Conservation (phyloP, 192 early-diverging fungal genomes). For the Rhizoclosmatium sp. region DNA sequence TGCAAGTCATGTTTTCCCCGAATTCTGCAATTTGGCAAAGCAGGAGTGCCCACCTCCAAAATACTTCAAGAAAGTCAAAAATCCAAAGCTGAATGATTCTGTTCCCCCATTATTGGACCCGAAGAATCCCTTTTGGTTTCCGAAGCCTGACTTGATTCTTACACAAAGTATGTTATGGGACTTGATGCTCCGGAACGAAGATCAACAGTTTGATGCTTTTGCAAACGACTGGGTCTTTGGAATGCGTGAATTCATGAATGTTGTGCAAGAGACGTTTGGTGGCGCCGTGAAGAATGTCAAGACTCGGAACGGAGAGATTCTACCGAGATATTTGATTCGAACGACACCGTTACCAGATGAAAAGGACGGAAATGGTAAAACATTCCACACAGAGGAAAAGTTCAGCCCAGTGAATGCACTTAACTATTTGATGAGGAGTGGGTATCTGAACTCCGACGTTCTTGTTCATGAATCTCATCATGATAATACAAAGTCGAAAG, state of each 20-base stretch:
- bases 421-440: background rate
- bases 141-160: background rate
- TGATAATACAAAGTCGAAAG: background rate
- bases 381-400: background rate
- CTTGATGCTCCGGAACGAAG: background rate
- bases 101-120: background rate
- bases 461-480: too few species aligned
- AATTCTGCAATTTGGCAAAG: constrained; percentile 3
- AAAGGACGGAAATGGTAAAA: background rate
- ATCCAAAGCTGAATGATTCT: background rate
- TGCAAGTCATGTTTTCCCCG: background rate
- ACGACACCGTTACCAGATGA: background rate
- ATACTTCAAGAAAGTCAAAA: background rate
- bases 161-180: constrained; percentile 2
- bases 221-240: background rate
- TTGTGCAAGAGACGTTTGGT: background rate
- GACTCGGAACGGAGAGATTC: background rate
- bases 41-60: background rate
- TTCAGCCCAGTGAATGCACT: background rate
- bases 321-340: background rate
- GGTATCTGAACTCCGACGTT: background rate
- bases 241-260: background rate
- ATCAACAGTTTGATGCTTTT: background rate
- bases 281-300: background rate
- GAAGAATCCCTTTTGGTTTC: constrained; percentile 1